phyloP scores from a whole-genome alignment of 2,329 filamentous ascomycete species.

The Sporothrix humicola region DNA sequence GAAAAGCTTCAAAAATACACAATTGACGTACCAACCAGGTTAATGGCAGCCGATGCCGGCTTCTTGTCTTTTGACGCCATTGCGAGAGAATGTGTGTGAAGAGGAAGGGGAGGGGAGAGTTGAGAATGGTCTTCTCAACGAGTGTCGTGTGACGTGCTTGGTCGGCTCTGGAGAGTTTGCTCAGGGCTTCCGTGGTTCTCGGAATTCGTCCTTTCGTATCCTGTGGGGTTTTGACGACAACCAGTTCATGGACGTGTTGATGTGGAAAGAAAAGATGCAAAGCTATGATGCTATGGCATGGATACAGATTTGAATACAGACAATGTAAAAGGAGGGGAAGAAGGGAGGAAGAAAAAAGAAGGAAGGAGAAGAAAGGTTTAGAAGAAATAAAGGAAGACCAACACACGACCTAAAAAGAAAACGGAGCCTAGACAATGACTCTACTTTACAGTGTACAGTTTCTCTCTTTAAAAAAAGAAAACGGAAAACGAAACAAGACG shows the following conservation, averaged over 20 bases:
- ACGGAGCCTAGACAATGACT: background rate
- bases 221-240: constrained; percentile 38
- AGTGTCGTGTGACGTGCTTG: constrained; percentile 1
- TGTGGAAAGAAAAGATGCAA: background rate
- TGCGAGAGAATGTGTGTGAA: constrained; percentile 13
- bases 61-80: constrained; percentile 65
- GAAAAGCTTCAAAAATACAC: background rate
- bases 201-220: constrained; percentile 41
- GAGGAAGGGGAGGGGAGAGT: background rate
- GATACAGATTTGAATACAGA: constrained; percentile 4
- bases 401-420: constrained; percentile 28
- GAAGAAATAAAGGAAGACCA: constrained; percentile 2
- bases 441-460: background rate
- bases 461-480: background rate
- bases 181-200: constrained; percentile 31
- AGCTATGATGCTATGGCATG: constrained; percentile 3
- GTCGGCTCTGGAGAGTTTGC: background rate
- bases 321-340: background rate
- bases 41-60: constrained; percentile 81
- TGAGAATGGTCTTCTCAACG: background rate
- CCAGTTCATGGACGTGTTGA: constrained; percentile 36
- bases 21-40: constrained; percentile 76
- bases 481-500: constrained; percentile 4
- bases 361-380: constrained; percentile 16
- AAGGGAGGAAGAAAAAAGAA: constrained; percentile 6